Base-by-base conservation (phyloP, 495 filamentous ascomycete species). In the Talaromyces liani region DNA sequence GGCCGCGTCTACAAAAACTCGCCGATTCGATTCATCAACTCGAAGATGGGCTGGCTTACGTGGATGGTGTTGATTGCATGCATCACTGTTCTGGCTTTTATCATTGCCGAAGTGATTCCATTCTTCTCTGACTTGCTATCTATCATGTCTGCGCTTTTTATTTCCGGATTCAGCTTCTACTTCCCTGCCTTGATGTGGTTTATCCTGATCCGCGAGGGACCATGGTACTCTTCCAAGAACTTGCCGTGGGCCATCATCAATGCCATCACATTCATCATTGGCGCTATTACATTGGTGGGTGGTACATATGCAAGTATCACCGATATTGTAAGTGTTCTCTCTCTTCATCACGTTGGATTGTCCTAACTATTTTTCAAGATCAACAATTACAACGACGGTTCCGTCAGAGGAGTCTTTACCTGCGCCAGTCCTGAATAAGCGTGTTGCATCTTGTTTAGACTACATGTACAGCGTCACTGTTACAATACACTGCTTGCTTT, bases 141-240 rank as follows among this genome's bases (percentile, higher is more conserved):
- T 59, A 81, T 84, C 70, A 79, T 79, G 53, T 85, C 84, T 16
- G 76, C 84, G 1, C 77, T 88, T 51, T 88, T 89, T 68, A 75
- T 86, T 65, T 85, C 83, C 29, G 85, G 84, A 64, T 89, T 88
- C 70, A 85, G 82, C 55, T 88, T 86, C 66, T 85, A 86, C 70
- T 80, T 88, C 68, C 85, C 86, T 0, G 83, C 84, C 36, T 70
- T 82, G 24, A 85, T 88, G 75, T 89, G 86, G 85, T 85, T 87
- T 73, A 77, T 77, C 74, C 77, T 86, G 10, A 51, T 77, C 36
- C 73, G 74, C 25, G 71, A 75, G 67, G 76, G 76, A 22, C 73
- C 65, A 39, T 79, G 75, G 76, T 71, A 63, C n/a, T 63, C 68
- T 39, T 73, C 69, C 60, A 75, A 77, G 61, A 74, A 74, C 27